Conservation (phyloP, 805 yeast genomes). For the Candida xyloterini region DNA sequence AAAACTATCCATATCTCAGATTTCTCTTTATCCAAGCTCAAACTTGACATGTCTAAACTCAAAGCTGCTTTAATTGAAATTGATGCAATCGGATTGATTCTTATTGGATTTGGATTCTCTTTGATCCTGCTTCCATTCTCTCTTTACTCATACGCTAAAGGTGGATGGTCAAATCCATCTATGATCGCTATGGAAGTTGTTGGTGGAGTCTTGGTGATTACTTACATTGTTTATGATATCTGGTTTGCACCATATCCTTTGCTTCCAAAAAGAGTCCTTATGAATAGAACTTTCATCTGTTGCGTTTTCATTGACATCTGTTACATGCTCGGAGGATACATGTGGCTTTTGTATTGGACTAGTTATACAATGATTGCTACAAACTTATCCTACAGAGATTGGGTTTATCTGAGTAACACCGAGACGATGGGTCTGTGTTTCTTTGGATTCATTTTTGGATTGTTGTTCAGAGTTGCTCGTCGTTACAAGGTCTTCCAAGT, state of each 20-base stretch:
- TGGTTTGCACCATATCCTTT: conserved; percentile 36
- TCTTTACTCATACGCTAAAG: conserved; percentile 30
- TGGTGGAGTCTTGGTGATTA: conserved; percentile 35
- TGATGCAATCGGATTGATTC: conserved; percentile 38
- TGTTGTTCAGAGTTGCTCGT: conserved; percentile 33
- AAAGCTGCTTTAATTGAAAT: conserved; percentile 31
- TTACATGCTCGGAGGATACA: conserved; percentile 3
- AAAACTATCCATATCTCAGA: background rate
- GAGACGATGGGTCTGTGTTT: conserved; percentile 36
- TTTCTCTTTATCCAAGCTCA: background rate
- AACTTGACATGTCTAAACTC: background rate
- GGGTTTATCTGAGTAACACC: conserved; percentile 40
- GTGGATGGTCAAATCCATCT: conserved; percentile 37
- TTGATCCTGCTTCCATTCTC: conserved; percentile 40
- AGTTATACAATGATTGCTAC: conserved; percentile 34
- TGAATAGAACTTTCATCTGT: conserved; percentile 38
- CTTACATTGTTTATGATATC: conserved; percentile 31
- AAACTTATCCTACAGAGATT: conserved; percentile 31
- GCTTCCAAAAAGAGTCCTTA: conserved; percentile 34
- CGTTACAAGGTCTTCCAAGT: conserved; percentile 37
- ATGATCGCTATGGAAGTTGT: conserved; percentile 41
- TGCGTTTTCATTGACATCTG: conserved; percentile 36
- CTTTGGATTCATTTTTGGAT: conserved; percentile 38
- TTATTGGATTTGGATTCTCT: conserved; percentile 41
- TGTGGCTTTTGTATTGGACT: conserved; percentile 29